Percentiles rank a stretch among this genome's conserved stretches.
These are phyloP conservation scores for Apiospora sp. DNA, from an alignment of 2,329 filamentous ascomycete species.

Conservation along the genomic window DNA sequence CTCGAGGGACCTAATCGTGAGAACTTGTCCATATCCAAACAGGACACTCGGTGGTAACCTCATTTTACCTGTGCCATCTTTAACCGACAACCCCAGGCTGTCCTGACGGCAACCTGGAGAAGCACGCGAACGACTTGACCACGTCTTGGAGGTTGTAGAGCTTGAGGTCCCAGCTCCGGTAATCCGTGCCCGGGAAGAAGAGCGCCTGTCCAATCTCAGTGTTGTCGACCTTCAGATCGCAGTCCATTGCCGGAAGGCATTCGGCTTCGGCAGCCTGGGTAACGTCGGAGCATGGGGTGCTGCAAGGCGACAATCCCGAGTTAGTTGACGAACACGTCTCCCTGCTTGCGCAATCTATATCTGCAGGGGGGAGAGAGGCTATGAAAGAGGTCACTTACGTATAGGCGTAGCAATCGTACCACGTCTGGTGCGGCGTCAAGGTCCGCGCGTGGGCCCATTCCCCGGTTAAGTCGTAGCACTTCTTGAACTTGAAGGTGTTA, in stretches of 20 bases:
- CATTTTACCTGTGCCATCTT: too few species aligned
- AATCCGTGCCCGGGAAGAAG: not conserved
- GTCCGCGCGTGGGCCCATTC: not conserved
- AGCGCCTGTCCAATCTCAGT: not conserved
- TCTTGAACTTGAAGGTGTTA: not conserved
- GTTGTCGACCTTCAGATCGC: not conserved
- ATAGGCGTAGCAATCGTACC: not conserved
- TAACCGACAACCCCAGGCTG: too few species aligned
- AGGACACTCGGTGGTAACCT: too few species aligned
- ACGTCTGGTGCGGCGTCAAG: not conserved
- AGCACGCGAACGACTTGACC: not conserved
- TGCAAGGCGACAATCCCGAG: not conserved
- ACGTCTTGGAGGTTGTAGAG: not conserved
- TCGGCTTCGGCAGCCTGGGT: not conserved
- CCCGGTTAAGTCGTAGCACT: not conserved
- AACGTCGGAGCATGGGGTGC: not conserved
- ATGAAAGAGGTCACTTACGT: not conserved
- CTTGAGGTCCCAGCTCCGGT: not conserved
- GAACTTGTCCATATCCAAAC: too few species aligned
- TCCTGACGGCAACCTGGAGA: not conserved
- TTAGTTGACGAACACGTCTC: not conserved
- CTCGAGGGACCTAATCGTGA: too few species aligned
- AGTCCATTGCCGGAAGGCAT: not conserved
- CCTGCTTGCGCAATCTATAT: not conserved
- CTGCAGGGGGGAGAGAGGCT: not conserved